Percentiles rank a stretch among this genome's conserved stretches.
These are phyloP conservation scores for Asterophora lycoperdoides DNA, from an alignment of 768 basidiomycete genomes.

Conservation along the genomic window DNA sequence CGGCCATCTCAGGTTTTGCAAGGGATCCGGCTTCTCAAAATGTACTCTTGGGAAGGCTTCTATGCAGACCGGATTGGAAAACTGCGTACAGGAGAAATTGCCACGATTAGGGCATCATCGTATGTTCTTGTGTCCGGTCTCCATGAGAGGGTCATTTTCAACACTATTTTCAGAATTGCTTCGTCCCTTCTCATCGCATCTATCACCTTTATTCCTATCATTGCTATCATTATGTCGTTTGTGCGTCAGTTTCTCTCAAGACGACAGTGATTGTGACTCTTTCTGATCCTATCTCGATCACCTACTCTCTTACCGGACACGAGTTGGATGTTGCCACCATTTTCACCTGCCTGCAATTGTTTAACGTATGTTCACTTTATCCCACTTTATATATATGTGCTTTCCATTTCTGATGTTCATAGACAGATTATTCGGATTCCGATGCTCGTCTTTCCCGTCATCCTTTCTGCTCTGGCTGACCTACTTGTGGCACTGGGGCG, in stretches of 20 bases:
- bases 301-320: conserved; percentile 56
- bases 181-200: conserved; percentile 36
- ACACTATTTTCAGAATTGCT: conserved; percentile 26
- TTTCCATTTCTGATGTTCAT: too few relatives aligned
- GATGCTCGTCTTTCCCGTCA: conserved; percentile 52
- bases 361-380: conserved; percentile 39
- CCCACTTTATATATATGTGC: background rate
- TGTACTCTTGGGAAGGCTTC: conserved; percentile 57
- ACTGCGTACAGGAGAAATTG: conserved; percentile 37
- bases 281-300: conserved; percentile 33
- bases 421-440: conserved; percentile 58
- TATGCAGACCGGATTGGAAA: conserved; percentile 39
- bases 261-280: background rate
- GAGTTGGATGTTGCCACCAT: conserved; percentile 49
- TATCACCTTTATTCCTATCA: conserved; percentile 47
- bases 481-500: conserved; percentile 47
- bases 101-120: conserved; percentile 35
- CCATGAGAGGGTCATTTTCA: background rate
- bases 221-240: conserved; percentile 48
- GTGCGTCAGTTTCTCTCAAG: conserved; percentile 28
- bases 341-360: conserved; percentile 54
- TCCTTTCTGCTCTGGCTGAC: conserved; percentile 44
- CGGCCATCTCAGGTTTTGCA: conserved; percentile 44
- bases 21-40: conserved; percentile 63
- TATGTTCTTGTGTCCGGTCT: conserved; percentile 19